phyloP scores from a whole-genome alignment of 2,329 filamentous ascomycete species.

The Alternaria arbusti region DNA sequence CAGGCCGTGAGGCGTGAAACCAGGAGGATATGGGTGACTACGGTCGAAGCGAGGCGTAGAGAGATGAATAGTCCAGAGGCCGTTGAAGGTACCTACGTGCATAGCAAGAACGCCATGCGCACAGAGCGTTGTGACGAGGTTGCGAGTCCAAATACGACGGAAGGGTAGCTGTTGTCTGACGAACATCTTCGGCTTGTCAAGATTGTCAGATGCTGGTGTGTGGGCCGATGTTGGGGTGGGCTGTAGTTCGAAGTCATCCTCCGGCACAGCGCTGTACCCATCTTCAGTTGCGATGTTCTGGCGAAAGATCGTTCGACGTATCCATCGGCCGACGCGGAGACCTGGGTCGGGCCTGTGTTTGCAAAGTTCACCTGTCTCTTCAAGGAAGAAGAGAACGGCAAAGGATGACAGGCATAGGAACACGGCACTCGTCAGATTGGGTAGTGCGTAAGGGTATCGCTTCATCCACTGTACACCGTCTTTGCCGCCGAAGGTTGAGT shows the following conservation, averaged over 20 bases:
- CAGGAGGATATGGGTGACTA: constrained; percentile 38
- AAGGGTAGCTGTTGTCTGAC: constrained; percentile 51
- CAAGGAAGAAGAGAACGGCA: constrained; percentile 67
- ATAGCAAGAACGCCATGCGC: constrained; percentile 55
- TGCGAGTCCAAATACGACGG: constrained; percentile 55
- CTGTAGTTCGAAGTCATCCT: constrained; percentile 41
- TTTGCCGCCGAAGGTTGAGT: constrained; percentile 62
- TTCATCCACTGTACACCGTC: constrained; percentile 68
- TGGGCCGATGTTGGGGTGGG: constrained; percentile 34
- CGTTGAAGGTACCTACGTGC: constrained; percentile 58
- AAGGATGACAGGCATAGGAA: constrained; percentile 64
- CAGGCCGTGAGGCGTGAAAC: constrained; percentile 46
- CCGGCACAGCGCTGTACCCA: constrained; percentile 41
- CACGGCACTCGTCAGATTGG: constrained; percentile 69
- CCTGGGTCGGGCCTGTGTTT: constrained; percentile 52
- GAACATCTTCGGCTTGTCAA: constrained; percentile 17
- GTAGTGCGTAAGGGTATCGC: constrained; percentile 71
- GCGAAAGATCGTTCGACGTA: constrained; percentile 44
- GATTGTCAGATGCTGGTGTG: background rate
- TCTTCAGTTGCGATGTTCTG: constrained; percentile 23
- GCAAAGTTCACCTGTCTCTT: constrained; percentile 61
- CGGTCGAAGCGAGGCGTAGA: constrained; percentile 54
- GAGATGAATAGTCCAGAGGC: constrained; percentile 58
- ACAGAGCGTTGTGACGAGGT: constrained; percentile 53
- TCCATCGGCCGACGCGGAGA: constrained; percentile 47